A percentile compares a stretch with the other conserved stretches of the same genome.
phyloP scores from a whole-genome alignment of 805 yeast genomes.

The Hanseniaspora thailandica region DNA sequence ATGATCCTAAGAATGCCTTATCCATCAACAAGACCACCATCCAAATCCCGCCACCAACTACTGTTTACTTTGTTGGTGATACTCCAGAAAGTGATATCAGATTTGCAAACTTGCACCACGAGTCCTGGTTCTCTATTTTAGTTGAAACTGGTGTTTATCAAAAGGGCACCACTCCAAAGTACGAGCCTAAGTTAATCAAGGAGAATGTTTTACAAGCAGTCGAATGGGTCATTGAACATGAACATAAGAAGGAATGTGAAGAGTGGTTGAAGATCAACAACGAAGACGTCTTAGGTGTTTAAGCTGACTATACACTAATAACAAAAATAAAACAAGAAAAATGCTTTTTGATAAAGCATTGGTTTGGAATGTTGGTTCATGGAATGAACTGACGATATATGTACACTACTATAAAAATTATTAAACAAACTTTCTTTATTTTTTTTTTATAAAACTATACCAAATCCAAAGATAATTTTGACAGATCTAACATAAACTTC shows the following conservation, averaged over 20 bases:
- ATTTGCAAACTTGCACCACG: slow-evolving; percentile 77
- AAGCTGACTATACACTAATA: background rate
- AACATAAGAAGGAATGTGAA: slow-evolving; percentile 55
- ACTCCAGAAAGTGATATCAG: slow-evolving; percentile 82
- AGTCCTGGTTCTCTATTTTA: slow-evolving; percentile 71
- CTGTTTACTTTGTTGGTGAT: slow-evolving; percentile 81
- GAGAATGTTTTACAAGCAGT: slow-evolving; percentile 73
- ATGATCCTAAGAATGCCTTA: background rate
- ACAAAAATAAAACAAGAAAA: background rate
- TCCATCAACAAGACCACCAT: slow-evolving; percentile 14
- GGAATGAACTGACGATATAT: background rate
- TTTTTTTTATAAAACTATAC: slow-evolving; percentile 58
- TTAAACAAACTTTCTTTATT: background rate
- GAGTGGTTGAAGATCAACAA: slow-evolving; percentile 46
- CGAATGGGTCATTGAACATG: slow-evolving; percentile 70
- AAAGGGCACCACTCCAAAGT: slow-evolving; percentile 67
- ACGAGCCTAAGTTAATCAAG: slow-evolving; percentile 63
- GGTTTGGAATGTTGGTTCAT: background rate
- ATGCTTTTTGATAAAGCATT: background rate
- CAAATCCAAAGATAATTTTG: slow-evolving; percentile 87
- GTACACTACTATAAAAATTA: background rate
- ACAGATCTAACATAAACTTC: slow-evolving; percentile 82
- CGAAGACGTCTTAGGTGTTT: background rate
- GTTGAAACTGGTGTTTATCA: slow-evolving; percentile 82
- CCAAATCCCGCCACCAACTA: slow-evolving; percentile 63